phyloP scores from a whole-genome alignment of 139 green algal genomes.

The Penium margaritaceum region DNA sequence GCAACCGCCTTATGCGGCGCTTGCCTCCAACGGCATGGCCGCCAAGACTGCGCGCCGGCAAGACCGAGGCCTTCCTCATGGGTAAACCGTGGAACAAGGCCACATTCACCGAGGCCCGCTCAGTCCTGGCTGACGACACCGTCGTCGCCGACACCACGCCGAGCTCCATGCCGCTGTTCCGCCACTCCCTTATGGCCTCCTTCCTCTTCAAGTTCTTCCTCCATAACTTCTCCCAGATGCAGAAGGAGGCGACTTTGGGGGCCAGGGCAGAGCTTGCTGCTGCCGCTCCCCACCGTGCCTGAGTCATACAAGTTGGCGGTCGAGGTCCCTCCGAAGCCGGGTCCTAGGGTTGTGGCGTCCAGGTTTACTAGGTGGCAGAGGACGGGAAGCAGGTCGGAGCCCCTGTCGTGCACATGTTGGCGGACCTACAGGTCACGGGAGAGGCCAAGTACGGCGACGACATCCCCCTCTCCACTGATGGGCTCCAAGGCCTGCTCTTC shows the following conservation, averaged over 20 bases:
- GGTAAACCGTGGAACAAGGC: constrained; percentile 56
- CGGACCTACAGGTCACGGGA: no score
- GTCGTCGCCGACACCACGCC: constrained; percentile 55
- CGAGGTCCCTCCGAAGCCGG: constrained; percentile 49
- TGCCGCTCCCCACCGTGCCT: constrained; percentile 3
- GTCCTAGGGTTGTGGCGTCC: constrained; percentile 64
- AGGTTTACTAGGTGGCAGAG: constrained; percentile 64
- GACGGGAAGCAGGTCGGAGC: constrained; percentile 63
- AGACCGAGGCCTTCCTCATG: constrained; percentile 49
- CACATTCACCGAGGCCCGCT: constrained; percentile 59
- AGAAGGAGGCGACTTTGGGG: not conserved
- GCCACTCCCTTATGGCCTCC: constrained; percentile 67
- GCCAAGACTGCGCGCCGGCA: constrained; percentile 40
- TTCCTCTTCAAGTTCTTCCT: constrained; percentile 94
- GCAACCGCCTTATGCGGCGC: no score
- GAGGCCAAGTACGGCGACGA: no score
- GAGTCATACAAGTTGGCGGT: constrained; percentile 7
- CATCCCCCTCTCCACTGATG: no score
- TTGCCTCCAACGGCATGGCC: constrained; percentile 83
- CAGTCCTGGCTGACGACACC: constrained; percentile 65
- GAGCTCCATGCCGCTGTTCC: constrained; percentile 83
- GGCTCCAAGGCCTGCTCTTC: no score
- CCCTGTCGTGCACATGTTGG: constrained; percentile 71
- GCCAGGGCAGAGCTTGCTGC: no score
- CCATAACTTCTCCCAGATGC: not conserved